A percentile compares a stretch with the other conserved stretches of the same genome.
phyloP scores from a whole-genome alignment of 2,329 filamentous ascomycete genomes.

The Phialophora tarda region DNA sequence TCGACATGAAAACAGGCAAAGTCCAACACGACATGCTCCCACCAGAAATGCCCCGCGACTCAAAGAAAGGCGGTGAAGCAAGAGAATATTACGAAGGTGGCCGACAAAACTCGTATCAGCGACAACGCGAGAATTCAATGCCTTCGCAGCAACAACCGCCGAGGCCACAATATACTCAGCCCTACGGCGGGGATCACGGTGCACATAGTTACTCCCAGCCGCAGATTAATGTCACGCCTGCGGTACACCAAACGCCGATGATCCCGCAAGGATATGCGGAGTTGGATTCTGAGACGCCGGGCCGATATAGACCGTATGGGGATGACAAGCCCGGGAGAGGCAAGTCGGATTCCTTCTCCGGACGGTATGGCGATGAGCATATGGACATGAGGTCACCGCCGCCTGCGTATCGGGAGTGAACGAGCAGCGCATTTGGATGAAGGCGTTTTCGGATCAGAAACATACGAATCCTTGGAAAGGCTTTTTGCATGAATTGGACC shows the following conservation, averaged over 20 bases:
- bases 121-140: slow-evolving; percentile 21
- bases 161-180: slow-evolving; percentile 10
- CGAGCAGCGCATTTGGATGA: neutral
- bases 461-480: neutral
- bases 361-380: slow-evolving; percentile 6
- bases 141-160: slow-evolving; percentile 8
- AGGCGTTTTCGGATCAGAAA: neutral
- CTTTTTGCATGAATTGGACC: neutral
- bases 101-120: slow-evolving; percentile 8
- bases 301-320: slow-evolving; percentile 24
- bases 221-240: slow-evolving; percentile 25
- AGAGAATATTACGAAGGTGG: slow-evolving; percentile 18
- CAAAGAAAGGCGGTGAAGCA: slow-evolving; percentile 8
- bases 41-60: slow-evolving; percentile 30
- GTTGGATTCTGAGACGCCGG: slow-evolving; percentile 31
- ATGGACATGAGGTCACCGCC: slow-evolving; percentile 25
- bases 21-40: slow-evolving; percentile 35
- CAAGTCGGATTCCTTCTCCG: slow-evolving; percentile 22
- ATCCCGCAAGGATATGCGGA: slow-evolving; percentile 25
- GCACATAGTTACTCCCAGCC: slow-evolving; percentile 20
- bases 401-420: slow-evolving; percentile 30
- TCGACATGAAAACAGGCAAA: slow-evolving; percentile 36
- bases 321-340: slow-evolving; percentile 18
- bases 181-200: neutral
- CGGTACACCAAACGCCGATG: neutral